phyloP scores from a whole-genome alignment of 2,329 filamentous ascomycete genomes.

The Capronia coronata region DNA sequence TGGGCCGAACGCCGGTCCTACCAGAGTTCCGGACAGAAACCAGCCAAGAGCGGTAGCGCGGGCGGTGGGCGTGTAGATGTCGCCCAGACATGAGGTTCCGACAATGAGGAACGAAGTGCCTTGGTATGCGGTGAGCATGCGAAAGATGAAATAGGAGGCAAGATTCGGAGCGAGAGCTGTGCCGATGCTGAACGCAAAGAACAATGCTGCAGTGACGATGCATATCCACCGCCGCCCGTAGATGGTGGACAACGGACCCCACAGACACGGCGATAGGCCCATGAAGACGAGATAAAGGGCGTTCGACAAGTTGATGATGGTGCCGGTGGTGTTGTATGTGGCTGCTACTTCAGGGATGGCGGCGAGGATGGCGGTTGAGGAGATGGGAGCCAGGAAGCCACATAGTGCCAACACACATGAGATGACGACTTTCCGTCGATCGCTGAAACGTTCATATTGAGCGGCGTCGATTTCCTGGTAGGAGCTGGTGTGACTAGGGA shows the following conservation, averaged over 20 bases:
- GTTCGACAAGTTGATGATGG: conserved; percentile 67
- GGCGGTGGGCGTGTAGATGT: conserved; percentile 60
- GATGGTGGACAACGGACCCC: conserved; percentile 64
- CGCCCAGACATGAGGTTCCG: conserved; percentile 62
- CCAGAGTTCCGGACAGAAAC: conserved; percentile 64
- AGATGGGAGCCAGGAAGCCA: conserved; percentile 68
- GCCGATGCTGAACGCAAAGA: conserved; percentile 63
- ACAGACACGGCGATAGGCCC: conserved; percentile 63
- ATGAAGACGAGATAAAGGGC: conserved; percentile 69
- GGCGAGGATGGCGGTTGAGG: conserved; percentile 65
- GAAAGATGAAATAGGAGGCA: conserved; percentile 65
- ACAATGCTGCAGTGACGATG: conserved; percentile 55
- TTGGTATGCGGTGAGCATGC: conserved; percentile 66
- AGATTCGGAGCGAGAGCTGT: conserved; percentile 67
- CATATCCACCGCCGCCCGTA: conserved; percentile 56
- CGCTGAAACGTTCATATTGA: conserved; percentile 59
- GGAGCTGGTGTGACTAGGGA: conserved; percentile 21
- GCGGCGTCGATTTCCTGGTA: conserved; percentile 41
- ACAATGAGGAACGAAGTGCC: conserved; percentile 69
- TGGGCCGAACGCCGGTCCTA: conserved; percentile 62
- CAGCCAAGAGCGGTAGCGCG: conserved; percentile 67
- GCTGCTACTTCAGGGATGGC: conserved; percentile 67
- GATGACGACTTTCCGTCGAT: conserved; percentile 58
- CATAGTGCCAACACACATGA: conserved; percentile 66
- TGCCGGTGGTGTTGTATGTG: conserved; percentile 59